Evolutionary conservation across 1,139 yeast species (phyloP), one percentile per base, ranked within the genome.

Genomic region (Blastobotrys serpentis): DNA sequence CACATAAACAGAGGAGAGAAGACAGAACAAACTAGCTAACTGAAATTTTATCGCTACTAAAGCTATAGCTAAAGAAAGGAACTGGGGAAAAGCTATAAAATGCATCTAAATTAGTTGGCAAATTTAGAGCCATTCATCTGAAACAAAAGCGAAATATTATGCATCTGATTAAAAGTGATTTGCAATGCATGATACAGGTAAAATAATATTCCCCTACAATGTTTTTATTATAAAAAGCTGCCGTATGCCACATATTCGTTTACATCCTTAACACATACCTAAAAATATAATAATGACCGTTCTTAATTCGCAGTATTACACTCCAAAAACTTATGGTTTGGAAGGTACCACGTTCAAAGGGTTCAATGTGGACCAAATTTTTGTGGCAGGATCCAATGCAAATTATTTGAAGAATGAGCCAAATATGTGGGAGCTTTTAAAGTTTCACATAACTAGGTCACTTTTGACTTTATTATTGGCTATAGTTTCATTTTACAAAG

Each of bases 371-470:
- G 64, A 62, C 30, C 25, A 52, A 19, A 49, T 62, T 38, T 51
- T 61, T 29, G 50, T 59, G 0, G 57, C 66, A 1, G 67, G 66
- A 2, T 50, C 64, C 1, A 62, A 59, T 36, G 46, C 50, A 1
- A 46, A 51, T 16, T 50, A 45, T 26, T 39, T 57, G 26, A 19
- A 32, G 10, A 13, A 16, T n/a, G 22, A 29, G n/a, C 42, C n/a
- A 21, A 51, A 44, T 19, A 59, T 65, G 10, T 52, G 50, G 52
- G 50, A 50, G 6, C 44, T 61, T 37, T 52, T 62, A 38, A 46
- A 48, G 46, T 62, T 60, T 46, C 61, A 60, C 29, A 13, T 63
- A 11, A 46, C 48, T 17, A 53, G 57, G 16, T 47, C 54, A 8
- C 8, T 59, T 7, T 44, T 59, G 41, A 50, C 43, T 16, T 26